Evolutionary conservation across 495 filamentous ascomycete genomes (phyloP).

Genomic region (Hyaloscypha finlandica): DNA sequence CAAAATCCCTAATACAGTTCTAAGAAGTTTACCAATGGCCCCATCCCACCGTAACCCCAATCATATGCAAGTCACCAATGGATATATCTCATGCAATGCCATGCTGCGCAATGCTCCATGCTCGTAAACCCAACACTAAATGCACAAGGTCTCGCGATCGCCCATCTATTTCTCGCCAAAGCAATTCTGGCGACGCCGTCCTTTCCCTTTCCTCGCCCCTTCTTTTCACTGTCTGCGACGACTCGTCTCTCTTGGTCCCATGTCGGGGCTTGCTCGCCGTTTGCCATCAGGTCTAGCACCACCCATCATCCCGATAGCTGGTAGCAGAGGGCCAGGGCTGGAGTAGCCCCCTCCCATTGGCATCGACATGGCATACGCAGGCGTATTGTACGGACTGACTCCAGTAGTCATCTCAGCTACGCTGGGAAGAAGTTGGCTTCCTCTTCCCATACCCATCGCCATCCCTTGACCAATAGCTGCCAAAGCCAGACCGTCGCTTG

Average conservation of each 20-base stretch:
- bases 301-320: slow-evolving; percentile 35
- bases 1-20: slow-evolving; percentile 28
- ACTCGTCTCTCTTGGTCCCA: slow-evolving; percentile 42
- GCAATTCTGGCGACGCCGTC: slow-evolving; percentile 11
- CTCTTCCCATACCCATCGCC: slow-evolving; percentile 32
- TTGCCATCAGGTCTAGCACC: slow-evolving; percentile 19
- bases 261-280: slow-evolving; percentile 37
- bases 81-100: slow-evolving; percentile 26
- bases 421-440: slow-evolving; percentile 48
- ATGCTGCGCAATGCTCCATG: slow-evolving; percentile 27
- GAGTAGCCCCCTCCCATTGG: slow-evolving; percentile 35
- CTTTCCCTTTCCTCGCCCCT: neutral
- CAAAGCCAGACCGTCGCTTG: slow-evolving; percentile 35
- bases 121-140: neutral
- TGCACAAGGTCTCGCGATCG: slow-evolving; percentile 11
- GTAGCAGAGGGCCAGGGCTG: slow-evolving; percentile 45
- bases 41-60: slow-evolving; percentile 2
- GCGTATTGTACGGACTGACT: slow-evolving; percentile 53
- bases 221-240: slow-evolving; percentile 41
- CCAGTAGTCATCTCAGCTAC: slow-evolving; percentile 58
- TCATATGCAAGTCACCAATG: slow-evolving; percentile 28
- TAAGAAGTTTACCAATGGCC: slow-evolving; percentile 15
- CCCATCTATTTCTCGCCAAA: slow-evolving; percentile 1
- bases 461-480: slow-evolving; percentile 35
- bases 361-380: slow-evolving; percentile 46